A percentile compares a stretch with the other conserved stretches of the same genome.
These are phyloP conservation scores for Sporothrix dimorphospora DNA, from an alignment of 2,329 filamentous ascomycete species.

Conservation along the genomic window DNA sequence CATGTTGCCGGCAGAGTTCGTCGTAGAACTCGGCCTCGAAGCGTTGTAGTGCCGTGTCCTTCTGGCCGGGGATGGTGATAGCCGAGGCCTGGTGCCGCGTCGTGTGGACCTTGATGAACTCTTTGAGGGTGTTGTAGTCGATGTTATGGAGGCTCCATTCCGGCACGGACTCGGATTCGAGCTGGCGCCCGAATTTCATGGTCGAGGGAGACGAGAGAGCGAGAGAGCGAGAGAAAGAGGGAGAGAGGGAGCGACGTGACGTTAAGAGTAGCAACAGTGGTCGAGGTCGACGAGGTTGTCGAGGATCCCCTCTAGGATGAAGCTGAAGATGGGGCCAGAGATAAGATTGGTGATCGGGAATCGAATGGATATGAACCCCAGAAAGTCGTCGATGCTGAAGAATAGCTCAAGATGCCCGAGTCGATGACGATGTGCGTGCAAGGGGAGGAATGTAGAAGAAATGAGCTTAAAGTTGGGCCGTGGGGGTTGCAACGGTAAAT, in stretches of 20 bases:
- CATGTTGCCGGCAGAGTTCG: constrained; percentile 74
- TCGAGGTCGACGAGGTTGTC: neutral
- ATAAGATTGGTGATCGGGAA: neutral
- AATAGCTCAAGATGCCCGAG: neutral
- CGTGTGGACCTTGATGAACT: constrained; percentile 80
- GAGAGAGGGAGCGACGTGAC: neutral
- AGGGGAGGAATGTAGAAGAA: constrained; percentile 13
- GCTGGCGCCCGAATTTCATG: constrained; percentile 78
- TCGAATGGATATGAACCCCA: neutral
- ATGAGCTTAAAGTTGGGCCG: constrained; percentile 16
- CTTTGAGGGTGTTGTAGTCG: constrained; percentile 86
- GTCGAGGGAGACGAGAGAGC: neutral
- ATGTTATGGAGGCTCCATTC: constrained; percentile 85
- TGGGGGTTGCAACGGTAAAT: constrained; percentile 15
- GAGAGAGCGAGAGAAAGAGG: no score
- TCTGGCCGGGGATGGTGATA: constrained; percentile 74
- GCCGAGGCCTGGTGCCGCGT: constrained; percentile 69
- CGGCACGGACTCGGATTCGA: constrained; percentile 76
- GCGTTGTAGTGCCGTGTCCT: constrained; percentile 58
- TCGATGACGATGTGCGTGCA: neutral
- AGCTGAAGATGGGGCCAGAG: neutral
- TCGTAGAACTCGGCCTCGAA: constrained; percentile 74
- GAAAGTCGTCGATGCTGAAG: neutral
- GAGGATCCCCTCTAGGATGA: neutral
- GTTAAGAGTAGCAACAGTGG: no score